These are phyloP conservation scores for Trichoderma hamatum DNA, from an alignment of 2,329 filamentous ascomycete genomes.

Conservation along the genomic window DNA sequence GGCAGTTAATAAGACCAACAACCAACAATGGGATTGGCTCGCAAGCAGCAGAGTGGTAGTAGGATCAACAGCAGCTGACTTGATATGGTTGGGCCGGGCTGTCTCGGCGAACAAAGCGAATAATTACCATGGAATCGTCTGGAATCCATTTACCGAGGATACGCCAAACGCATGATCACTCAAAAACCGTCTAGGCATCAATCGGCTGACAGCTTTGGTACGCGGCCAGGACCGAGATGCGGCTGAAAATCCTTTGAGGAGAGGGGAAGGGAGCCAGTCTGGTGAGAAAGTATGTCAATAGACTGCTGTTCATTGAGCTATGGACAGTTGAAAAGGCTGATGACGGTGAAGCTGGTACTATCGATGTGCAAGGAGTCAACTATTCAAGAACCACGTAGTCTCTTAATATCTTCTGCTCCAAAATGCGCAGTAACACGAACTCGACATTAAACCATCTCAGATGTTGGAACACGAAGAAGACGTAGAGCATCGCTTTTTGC, in stretches of 20 bases:
- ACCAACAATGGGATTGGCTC: not conserved
- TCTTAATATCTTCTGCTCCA: not conserved
- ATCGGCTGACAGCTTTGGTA: not conserved
- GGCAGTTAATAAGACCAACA: not conserved
- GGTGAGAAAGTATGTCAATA: not conserved
- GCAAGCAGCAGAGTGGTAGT: not conserved
- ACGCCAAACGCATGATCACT: not conserved
- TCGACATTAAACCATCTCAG: not conserved
- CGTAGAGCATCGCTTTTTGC: not conserved
- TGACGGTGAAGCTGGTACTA: not conserved
- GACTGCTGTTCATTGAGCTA: not conserved
- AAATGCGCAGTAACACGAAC: not conserved
- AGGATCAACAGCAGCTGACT: constrained; percentile 12
- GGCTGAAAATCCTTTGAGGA: not conserved
- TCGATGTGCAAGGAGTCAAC: not conserved
- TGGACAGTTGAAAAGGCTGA: not conserved
- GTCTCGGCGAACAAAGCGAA: not conserved
- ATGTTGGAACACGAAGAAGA: not conserved
- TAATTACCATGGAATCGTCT: not conserved
- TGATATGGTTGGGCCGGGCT: not conserved
- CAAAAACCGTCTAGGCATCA: not conserved
- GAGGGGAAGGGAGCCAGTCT: not conserved
- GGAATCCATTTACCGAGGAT: not conserved
- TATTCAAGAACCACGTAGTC: not conserved
- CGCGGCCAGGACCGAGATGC: not conserved